Evolutionary conservation across 202 grass and related monocot species (phyloP).

Genomic region (Thinopyrum obtusiflorum): DNA sequence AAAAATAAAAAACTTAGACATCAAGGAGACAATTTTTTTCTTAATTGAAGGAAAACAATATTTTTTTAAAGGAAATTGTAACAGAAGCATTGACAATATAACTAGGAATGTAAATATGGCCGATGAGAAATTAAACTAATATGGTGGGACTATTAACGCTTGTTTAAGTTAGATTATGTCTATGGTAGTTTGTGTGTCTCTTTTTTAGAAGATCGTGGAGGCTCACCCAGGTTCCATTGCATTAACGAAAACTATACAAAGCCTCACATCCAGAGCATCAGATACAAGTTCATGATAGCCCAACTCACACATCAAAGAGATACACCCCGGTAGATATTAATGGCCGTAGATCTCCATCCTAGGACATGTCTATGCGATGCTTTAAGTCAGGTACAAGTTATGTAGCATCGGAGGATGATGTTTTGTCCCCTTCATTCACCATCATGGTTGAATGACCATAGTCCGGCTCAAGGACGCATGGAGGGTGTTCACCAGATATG

Average conservation of each 20-base stretch:
- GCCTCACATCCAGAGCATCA: background rate
- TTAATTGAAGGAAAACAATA: background rate
- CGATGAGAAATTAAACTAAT: background rate
- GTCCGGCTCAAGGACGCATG: background rate
- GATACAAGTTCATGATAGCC: background rate
- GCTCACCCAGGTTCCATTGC: background rate
- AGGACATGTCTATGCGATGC: background rate
- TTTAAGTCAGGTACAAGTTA: background rate
- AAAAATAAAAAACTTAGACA: too few species aligned
- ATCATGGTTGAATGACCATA: background rate
- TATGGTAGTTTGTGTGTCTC: background rate
- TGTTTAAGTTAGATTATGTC: background rate
- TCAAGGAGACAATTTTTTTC: background rate
- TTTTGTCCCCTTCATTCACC: background rate
- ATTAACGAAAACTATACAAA: background rate
- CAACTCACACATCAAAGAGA: background rate
- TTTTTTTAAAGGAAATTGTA: background rate
- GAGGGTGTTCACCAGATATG: background rate
- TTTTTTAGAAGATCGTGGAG: background rate
- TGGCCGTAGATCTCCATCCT: background rate
- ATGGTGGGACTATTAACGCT: background rate
- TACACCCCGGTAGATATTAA: background rate
- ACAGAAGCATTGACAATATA: background rate
- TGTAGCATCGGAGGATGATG: background rate
- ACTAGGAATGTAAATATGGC: background rate